Evolutionary conservation across 441 rosid species (phyloP), one percentile per base, ranked within the genome.

Genomic region (Daphne laureola): DNA sequence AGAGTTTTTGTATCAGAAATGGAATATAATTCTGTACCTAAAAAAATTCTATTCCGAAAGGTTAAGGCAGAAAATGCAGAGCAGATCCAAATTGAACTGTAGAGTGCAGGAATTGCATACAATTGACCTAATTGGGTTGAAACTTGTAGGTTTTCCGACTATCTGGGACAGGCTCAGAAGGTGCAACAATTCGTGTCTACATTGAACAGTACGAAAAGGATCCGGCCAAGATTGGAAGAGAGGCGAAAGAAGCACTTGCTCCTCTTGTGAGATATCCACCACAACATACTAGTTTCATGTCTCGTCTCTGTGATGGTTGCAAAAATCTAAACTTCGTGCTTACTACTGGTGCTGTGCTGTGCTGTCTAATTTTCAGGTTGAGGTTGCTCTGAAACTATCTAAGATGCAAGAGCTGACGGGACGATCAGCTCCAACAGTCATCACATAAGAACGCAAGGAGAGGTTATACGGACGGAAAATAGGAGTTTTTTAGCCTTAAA

Each of bases 151-250:
- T 93, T 49, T 93, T 90, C 90, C 96, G 97, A 58, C 93, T 93
- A 31, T 93, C 97, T 0, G 99, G 99, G 73, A 93, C 97, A 12
- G 99, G 99, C 38, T 93, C 99, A 26, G 99, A 80, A 73, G 99
- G 99, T 59, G 99, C 96, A 66, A 90, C 99, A 2, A 90, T 93
- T 77, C 75, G 97, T 21, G 95, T 93, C 26, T 93, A 93, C 76
- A 87, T 93, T 40, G 99, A 93, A 68, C 96, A 87, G 62, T 93
- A 90, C 40, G 96, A 90, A 79, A 87, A 87, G 73, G 93, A 93
- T 80, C 61, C 97, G 45, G 78, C 87, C 5, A 87, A 90, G 74
- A 90, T 43, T 6, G 96, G 97, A 16, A 77, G 99, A 73, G 96
- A 85, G 18, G 87, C 99, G 26, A 82, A 79, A 43, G 97, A 82